Conservation (phyloP, 129 eudicot genomes). For the Centella asiatica region DNA sequence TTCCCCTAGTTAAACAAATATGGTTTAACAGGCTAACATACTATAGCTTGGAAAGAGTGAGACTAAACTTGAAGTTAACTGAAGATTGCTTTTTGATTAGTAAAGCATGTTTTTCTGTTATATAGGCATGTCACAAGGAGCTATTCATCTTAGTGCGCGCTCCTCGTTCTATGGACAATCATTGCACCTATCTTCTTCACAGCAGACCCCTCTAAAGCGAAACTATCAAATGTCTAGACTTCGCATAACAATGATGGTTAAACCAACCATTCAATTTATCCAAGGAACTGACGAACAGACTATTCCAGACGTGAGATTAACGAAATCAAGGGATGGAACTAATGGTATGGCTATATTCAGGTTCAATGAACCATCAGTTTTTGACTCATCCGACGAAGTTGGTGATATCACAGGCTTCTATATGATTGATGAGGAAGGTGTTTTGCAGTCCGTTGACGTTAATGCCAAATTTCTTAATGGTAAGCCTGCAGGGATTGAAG, state of each 20-base stretch:
- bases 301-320: conserved; percentile 80
- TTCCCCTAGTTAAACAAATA: too few relatives aligned
- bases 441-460: conserved; percentile 69
- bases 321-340: conserved; percentile 88
- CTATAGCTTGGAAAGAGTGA: too few relatives aligned
- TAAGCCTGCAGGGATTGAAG: conserved; percentile 87
- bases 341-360: conserved; percentile 84
- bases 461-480: conserved; percentile 83
- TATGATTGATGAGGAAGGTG: conserved; percentile 98
- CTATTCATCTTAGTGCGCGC: conserved; percentile 31
- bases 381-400: conserved; percentile 89
- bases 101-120: conserved; percentile 11
- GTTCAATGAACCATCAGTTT: conserved; percentile 89
- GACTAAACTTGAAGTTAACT: too few relatives aligned
- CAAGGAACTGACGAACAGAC: conserved; percentile 95
- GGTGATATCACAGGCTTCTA: conserved; percentile 95
- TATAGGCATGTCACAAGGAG: conserved; percentile 48
- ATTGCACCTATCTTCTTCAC: conserved; percentile 24
- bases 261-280: conserved; percentile 85
- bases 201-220: conserved; percentile 20
- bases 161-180: conserved; percentile 62
- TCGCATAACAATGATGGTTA: conserved; percentile 50
- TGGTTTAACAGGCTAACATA: too few relatives aligned
- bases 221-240: conserved; percentile 28
- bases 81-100: too few relatives aligned